Evolutionary conservation across 2,329 filamentous ascomycete genomes (phyloP).

Genomic region (Dactylellina parvicollis): DNA sequence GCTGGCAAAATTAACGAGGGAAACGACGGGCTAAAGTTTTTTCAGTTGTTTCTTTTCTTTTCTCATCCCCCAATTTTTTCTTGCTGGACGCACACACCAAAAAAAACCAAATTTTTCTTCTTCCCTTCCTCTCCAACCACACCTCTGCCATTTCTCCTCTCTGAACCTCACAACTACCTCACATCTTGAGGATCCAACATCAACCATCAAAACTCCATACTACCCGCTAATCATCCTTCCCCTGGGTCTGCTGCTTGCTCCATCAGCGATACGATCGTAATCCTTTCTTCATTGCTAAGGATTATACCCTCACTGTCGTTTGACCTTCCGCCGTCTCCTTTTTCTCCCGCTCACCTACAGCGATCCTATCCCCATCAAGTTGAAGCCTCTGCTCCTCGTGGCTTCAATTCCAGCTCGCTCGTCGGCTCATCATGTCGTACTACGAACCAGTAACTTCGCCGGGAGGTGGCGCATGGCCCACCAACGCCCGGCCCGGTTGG

Average conservation of each 20-base stretch:
- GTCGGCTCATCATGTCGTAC: conserved; percentile 54
- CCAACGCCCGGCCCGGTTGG: conserved; percentile 47
- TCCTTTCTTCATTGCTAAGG: conserved; percentile 55
- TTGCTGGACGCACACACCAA: conserved; percentile 53
- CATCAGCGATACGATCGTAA: conserved; percentile 23
- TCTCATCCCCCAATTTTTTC: conserved; percentile 51
- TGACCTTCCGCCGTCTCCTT: conserved; percentile 32
- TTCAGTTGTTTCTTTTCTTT: conserved; percentile 54
- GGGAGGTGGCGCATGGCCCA: conserved; percentile 50
- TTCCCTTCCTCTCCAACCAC: conserved; percentile 54
- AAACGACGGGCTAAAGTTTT: conserved; percentile 40
- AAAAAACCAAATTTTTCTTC: conserved; percentile 55
- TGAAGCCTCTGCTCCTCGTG: conserved; percentile 50
- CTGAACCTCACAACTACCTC: conserved; percentile 49
- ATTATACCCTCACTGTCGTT: conserved; percentile 43
- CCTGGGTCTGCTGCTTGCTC: conserved; percentile 21
- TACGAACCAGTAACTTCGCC: conserved; percentile 51
- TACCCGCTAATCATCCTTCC: conserved; percentile 35
- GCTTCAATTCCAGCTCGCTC: conserved; percentile 41
- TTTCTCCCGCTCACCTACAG: conserved; percentile 32
- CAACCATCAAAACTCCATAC: conserved; percentile 36
- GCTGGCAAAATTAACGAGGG: conserved; percentile 40
- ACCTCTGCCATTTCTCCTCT: conserved; percentile 54
- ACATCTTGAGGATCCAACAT: conserved; percentile 49
- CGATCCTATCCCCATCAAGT: conserved; percentile 23